These are phyloP conservation scores for Xylariomycetidae sp. DNA, from an alignment of 2,329 filamentous ascomycete genomes.

Conservation along the genomic window DNA sequence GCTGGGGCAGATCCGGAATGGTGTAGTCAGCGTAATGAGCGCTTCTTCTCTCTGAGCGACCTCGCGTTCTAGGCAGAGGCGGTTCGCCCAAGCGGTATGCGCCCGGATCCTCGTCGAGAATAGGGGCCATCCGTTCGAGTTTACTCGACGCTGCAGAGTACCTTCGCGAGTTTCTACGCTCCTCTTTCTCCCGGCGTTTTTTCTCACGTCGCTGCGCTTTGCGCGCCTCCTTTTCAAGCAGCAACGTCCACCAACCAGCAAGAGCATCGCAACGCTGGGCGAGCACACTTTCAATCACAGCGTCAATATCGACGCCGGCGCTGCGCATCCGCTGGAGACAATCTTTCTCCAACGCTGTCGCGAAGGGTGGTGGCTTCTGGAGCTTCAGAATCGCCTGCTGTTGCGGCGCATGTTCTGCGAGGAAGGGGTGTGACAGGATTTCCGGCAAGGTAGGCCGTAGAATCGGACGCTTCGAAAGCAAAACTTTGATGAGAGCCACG, in stretches of 20 bases:
- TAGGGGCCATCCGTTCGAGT: slow-evolving; percentile 72
- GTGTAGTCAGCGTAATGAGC: slow-evolving; percentile 57
- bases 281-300: slow-evolving; percentile 89
- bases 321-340: slow-evolving; percentile 88
- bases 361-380: slow-evolving; percentile 74
- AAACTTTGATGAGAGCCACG: slow-evolving; percentile 64
- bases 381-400: slow-evolving; percentile 86
- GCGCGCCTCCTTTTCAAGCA: slow-evolving; percentile 89
- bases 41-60: slow-evolving; percentile 71
- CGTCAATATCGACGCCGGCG: slow-evolving; percentile 88
- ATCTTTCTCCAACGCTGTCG: slow-evolving; percentile 81
- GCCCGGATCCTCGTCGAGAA: slow-evolving; percentile 65
- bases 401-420: slow-evolving; percentile 77
- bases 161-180: slow-evolving; percentile 71
- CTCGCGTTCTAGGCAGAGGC: slow-evolving; percentile 60
- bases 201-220: slow-evolving; percentile 75
- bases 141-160: slow-evolving; percentile 87
- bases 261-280: slow-evolving; percentile 84
- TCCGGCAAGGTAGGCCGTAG: slow-evolving; percentile 76
- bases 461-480: slow-evolving; percentile 89
- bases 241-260: slow-evolving; percentile 91
- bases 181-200: slow-evolving; percentile 81
- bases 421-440: slow-evolving; percentile 80
- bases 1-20: slow-evolving; percentile 67
- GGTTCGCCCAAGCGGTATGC: slow-evolving; percentile 38